Percentiles rank a stretch among this genome's conserved stretches.
These are phyloP conservation scores for Millerozyma miso DNA, from an alignment of 805 yeast genomes.

Conservation along the genomic window DNA sequence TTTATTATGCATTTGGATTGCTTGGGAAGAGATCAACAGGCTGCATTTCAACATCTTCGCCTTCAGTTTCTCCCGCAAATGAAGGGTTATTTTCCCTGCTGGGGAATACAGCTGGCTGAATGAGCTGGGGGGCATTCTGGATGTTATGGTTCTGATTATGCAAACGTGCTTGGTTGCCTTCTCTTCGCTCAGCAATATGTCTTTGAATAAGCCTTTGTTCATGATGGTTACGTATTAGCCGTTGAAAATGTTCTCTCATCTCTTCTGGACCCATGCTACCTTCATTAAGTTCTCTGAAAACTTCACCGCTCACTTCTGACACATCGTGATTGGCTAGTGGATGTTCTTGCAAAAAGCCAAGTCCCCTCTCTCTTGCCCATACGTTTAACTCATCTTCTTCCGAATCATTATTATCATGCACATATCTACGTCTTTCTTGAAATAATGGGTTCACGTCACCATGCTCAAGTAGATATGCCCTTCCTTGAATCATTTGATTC, in stretches of 20 bases:
- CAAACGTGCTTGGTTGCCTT: constrained; percentile 3
- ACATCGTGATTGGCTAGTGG: constrained; percentile 16
- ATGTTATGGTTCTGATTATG: constrained; percentile 4
- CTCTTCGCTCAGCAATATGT: constrained; percentile 4
- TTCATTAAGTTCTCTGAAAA: constrained; percentile 25
- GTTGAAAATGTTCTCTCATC: constrained; percentile 30
- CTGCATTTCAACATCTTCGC: constrained; percentile 34
- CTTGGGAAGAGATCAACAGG: constrained; percentile 22
- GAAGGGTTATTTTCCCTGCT: constrained; percentile 20
- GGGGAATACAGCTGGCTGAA: constrained; percentile 40
- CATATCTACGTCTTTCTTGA: constrained; percentile 24
- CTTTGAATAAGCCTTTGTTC: constrained; percentile 16
- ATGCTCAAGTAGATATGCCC: constrained; percentile 29
- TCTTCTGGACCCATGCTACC: constrained; percentile 29
- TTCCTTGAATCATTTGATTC: constrained; percentile 39
- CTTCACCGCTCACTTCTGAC: constrained; percentile 26
- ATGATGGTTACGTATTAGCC: constrained; percentile 24
- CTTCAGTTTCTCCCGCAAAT: constrained; percentile 21
- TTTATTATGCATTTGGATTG: constrained; percentile 1
- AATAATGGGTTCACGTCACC: constrained; percentile 26
- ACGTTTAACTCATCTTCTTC: constrained; percentile 21
- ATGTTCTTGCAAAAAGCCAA: constrained; percentile 19
- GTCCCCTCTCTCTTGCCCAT: constrained; percentile 28
- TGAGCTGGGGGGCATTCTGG: constrained; percentile 36
- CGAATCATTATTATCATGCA: constrained; percentile 15